These are phyloP conservation scores for Xylariales sp. DNA, from an alignment of 2,329 filamentous ascomycete genomes.

Conservation along the genomic window DNA sequence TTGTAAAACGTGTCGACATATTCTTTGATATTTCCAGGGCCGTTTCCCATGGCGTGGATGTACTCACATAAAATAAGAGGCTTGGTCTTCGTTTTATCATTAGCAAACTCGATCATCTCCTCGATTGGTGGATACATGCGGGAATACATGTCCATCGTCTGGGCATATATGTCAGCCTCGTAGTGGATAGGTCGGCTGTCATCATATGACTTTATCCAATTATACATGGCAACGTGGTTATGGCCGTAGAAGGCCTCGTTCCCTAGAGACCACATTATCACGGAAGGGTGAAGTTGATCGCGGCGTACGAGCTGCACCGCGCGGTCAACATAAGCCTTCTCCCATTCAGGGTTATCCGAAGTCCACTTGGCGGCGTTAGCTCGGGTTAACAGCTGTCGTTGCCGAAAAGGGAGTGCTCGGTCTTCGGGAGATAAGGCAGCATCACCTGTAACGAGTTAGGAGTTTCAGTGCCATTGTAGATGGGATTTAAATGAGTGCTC, in stretches of 20 bases:
- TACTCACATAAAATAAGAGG: conserved; percentile 66
- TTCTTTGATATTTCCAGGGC: conserved; percentile 72
- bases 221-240: conserved; percentile 73
- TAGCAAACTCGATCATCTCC: conserved; percentile 53
- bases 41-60: conserved; percentile 73
- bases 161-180: conserved; percentile 67
- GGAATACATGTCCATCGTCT: conserved; percentile 70
- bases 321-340: conserved; percentile 71
- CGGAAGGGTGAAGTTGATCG: conserved; percentile 73
- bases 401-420: conserved; percentile 45
- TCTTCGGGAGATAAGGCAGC: conserved; percentile 47
- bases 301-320: conserved; percentile 71
- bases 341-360: conserved; percentile 68
- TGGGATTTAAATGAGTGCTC: conserved; percentile 7
- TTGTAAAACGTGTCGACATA: conserved; percentile 71
- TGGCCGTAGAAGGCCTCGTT: conserved; percentile 75
- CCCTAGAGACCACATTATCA: conserved; percentile 75
- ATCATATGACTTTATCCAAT: conserved; percentile 65
- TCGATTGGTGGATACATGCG: conserved; percentile 67
- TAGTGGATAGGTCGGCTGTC: conserved; percentile 69
- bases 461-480: not conserved
- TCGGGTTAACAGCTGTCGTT: conserved; percentile 51
- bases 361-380: conserved; percentile 59
- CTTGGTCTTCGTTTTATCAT: conserved; percentile 55
- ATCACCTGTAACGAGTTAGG: conserved; percentile 43